Evolutionary conservation across 2,329 filamentous ascomycete species (phyloP), one percentile per base, ranked within the genome.

Genomic region (Trichoderma simmonsii): DNA sequence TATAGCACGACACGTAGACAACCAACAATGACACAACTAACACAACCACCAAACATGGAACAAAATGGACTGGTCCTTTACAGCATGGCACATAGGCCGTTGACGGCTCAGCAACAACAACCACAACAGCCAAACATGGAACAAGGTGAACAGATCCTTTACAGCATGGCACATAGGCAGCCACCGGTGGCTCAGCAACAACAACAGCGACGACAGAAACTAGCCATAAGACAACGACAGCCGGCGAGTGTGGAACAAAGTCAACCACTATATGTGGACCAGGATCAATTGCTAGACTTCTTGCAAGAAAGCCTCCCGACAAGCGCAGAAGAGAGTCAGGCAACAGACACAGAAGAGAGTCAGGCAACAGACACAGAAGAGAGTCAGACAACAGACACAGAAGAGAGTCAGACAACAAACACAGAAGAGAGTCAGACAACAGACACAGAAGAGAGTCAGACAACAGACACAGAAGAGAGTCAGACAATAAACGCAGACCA

Each of bases 1-100:
- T 12, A 12, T 0, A 6, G 11, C 1, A 51, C 3, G 4, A 2
- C 0, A n/a, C 43, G 6, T n/a, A 48, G 8, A 48, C 3, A 48
- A 4, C 43, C 9, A 48, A 3, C 43, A 5, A 48, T n/a, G 18
- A 8, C 18, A 4, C 18, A 2, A 9, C 43, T 1, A 12, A 2
- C 18, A 43, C 36, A 43, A 43, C 36, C 2, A 6, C 15, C 36
- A n/a, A 18, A 43, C 39, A 36, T 15, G 34, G 14, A 36, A 15
- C 34, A 6, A 36, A 36, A 3, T 36, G 4, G 14, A 36, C 34
- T 2, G 34, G 34, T 36, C 2, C 34, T 36, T 36, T 36, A 36
- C 34, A 36, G 34, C 34, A 36, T 36, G 34, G 14, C 34, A 43
- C 15, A n/a, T 4, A 43, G 15, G 9, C 39, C 18, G 18, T 6